Percentiles rank a stretch among this genome's conserved stretches.
Evolutionary conservation across 108 stramenopile genomes (phyloP).

Genomic region (Discostella pseudostelligera): DNA sequence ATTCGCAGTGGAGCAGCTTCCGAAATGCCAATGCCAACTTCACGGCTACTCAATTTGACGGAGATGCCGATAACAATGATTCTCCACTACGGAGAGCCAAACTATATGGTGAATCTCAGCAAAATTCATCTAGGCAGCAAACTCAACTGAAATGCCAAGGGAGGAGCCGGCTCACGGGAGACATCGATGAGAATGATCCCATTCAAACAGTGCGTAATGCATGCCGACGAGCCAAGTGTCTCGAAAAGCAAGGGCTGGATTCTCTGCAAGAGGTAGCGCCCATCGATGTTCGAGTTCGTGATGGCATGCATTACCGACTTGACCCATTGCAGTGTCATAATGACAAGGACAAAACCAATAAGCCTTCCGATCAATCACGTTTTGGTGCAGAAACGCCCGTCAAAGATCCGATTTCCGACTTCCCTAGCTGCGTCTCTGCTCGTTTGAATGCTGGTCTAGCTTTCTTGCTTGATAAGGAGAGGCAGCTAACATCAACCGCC

Average conservation of each 20-base stretch:
- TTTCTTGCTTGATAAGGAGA: conserved; percentile 28
- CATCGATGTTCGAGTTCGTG: conserved; percentile 34
- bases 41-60: conserved; percentile 14
- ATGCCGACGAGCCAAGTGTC: conserved; percentile 28
- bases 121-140: not conserved
- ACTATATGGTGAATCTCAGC: conserved; percentile 23
- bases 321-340: conserved; percentile 38
- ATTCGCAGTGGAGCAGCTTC: conserved; percentile 38
- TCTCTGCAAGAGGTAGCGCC: conserved; percentile 46
- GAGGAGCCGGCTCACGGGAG: not conserved
- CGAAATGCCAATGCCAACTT: conserved; percentile 30
- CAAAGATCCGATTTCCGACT: conserved; percentile 34
- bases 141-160: not conserved
- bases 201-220: conserved; percentile 44
- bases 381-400: conserved; percentile 21
- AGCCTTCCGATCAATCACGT: conserved; percentile 19
- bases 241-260: conserved; percentile 28
- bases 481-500: not conserved
- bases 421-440: conserved; percentile 34
- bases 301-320: conserved; percentile 38
- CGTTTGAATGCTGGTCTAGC: conserved; percentile 33
- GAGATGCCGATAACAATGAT: conserved; percentile 10
- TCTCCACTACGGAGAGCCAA: conserved; percentile 36
- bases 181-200: conserved; percentile 19
- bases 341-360: conserved; percentile 6